These are phyloP conservation scores for Pyricularia sp. DNA, from an alignment of 2,329 filamentous ascomycete species.

Conservation along the genomic window DNA sequence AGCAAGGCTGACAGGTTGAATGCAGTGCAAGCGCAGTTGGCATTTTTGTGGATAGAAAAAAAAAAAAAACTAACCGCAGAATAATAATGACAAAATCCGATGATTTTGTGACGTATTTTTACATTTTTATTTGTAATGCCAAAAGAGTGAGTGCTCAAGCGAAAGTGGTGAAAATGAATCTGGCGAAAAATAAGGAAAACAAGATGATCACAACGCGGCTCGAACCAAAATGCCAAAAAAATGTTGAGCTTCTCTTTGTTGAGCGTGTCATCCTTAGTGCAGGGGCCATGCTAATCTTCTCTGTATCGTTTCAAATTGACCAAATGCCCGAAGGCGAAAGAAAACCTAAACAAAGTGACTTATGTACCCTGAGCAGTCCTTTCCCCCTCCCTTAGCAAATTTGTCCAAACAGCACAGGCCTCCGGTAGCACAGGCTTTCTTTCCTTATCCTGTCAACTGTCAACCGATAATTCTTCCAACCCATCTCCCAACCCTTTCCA, in stretches of 20 bases:
- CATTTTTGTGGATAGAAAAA: no score
- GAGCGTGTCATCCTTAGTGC: slow-evolving; percentile 87
- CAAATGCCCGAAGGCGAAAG: slow-evolving; percentile 16
- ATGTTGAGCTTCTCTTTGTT: slow-evolving; percentile 53
- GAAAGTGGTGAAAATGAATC: no score
- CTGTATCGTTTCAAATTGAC: slow-evolving; percentile 17
- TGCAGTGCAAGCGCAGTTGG: no score
- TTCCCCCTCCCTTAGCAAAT: not conserved
- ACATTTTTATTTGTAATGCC: no score
- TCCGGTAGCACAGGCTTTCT: not conserved
- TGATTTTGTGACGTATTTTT: no score
- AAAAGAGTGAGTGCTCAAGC: no score
- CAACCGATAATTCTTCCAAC: no score
- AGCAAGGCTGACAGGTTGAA: not conserved
- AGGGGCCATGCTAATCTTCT: slow-evolving; percentile 17
- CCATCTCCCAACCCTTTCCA: not conserved
- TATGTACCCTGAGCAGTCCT: not conserved
- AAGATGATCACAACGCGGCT: not conserved
- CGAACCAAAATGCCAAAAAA: slow-evolving; percentile 31
- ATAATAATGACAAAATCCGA: no score
- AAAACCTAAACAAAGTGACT: not conserved
- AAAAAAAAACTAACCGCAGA: no score
- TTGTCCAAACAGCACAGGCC: not conserved
- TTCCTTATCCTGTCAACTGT: not conserved
- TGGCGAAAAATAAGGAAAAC: not conserved